Evolutionary conservation across 768 basidiomycete genomes (phyloP), one percentile per base, ranked within the genome.

Genomic region (Vishniacozyma victoriae): DNA sequence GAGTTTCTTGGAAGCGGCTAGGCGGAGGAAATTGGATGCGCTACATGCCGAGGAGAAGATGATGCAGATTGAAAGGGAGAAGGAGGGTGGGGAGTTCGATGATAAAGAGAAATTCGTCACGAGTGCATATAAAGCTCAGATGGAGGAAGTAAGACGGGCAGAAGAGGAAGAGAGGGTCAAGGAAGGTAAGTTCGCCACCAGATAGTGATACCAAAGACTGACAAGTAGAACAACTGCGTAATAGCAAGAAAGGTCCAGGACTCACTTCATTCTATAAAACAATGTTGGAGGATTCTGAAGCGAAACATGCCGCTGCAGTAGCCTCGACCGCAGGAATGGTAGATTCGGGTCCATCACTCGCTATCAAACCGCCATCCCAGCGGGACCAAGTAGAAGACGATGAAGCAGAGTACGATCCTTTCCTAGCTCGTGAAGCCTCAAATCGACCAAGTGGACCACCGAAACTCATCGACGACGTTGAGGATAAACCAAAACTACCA

Each of bases 31-130:
- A 60, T 71, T 93, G 40, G 95, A 99, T 70, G 80, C 87, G 62
- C 73, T 97, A 11, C 79, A 91, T 45, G 95, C 95, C 0, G 95
- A 99, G 72, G 93, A 97, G 73, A 96, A 97, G 77, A 85, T 93
- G 85, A 84, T 96, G 68, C 87, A 92, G 69, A 78, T 80, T 36
- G 95, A 97, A 71, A 80, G 95, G 18, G 88, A 92, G 73, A 75
- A 78, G 16, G 95, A 99, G 73, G 95, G 95, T 0, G 91, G 91
- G 53, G 80, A 90, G 69, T 99, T 88, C 69, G 78, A 78, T 48
- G 95, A 88, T 75, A 97, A 92, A 76, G 95, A 96, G 46, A 78
- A 82, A n/a, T 99, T 97, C 62, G 93, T 97, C 41, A 99, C 95
- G 0, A 87, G 90, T 63, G 90, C 88, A 19, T 99, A 99, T 75